Evolutionary conservation across 129 eudicot species (phyloP).

Genomic region (carrot (Daucus carota)): DH1_v3.0 NC_030383.2:63711501-63712000

Average conservation of each 20-base stretch:
- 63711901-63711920: slow-evolving; percentile 59
- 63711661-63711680: slow-evolving; percentile 50
- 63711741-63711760: slow-evolving; percentile 60
- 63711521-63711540: slow-evolving; percentile 58
- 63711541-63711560: slow-evolving; percentile 77
- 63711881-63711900: slow-evolving; percentile 66
- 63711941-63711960: not conserved
- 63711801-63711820: slow-evolving; percentile 29
- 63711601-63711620: slow-evolving; percentile 21
- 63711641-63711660: slow-evolving; percentile 31
- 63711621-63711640: slow-evolving; percentile 46
- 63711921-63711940: slow-evolving; percentile 2
- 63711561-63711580: slow-evolving; percentile 65
- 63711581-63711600: slow-evolving; percentile 47
- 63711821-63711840: slow-evolving; percentile 51
- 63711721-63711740: slow-evolving; percentile 49
- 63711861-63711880: slow-evolving; percentile 69
- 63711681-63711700: slow-evolving; percentile 44
- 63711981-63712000: slow-evolving; percentile 37
- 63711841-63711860: slow-evolving; percentile 60
- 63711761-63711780: slow-evolving; percentile 60
- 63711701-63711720: slow-evolving; percentile 31
- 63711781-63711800: slow-evolving; percentile 40
- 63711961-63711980: slow-evolving; percentile 16
- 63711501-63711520: slow-evolving; percentile 27